Evolutionary conservation across 2,329 filamentous ascomycete species (phyloP).

Genomic region (Polychaeton citri): DNA sequence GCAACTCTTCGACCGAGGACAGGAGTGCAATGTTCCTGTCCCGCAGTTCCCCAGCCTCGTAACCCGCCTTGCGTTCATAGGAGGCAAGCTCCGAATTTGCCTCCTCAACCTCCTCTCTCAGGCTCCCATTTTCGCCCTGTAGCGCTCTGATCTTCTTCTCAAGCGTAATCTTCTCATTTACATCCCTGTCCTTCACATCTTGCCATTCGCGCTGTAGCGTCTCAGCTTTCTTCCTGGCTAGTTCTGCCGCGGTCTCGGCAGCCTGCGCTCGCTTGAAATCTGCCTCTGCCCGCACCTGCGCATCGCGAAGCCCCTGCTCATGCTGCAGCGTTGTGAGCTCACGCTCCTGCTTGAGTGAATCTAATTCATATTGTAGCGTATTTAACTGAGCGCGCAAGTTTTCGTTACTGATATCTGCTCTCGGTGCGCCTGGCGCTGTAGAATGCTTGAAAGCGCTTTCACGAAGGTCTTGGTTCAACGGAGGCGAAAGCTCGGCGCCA

Average conservation of each 20-base stretch:
- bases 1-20: constrained; percentile 43
- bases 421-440: constrained; percentile 9
- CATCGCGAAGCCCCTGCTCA: constrained; percentile 70
- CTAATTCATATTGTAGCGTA: constrained; percentile 74
- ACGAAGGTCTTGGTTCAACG: constrained; percentile 24
- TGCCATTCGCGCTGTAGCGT: constrained; percentile 40
- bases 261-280: constrained; percentile 57
- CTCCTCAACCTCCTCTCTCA: constrained; percentile 76
- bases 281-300: constrained; percentile 67
- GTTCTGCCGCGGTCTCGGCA: constrained; percentile 39
- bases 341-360: constrained; percentile 75
- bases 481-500: constrained; percentile 25
- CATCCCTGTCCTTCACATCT: constrained; percentile 38
- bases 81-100: constrained; percentile 60
- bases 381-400: constrained; percentile 82
- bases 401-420: constrained; percentile 43
- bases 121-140: constrained; percentile 56
- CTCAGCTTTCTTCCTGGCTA: constrained; percentile 42
- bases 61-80: constrained; percentile 51
- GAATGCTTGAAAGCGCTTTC: constrained; percentile 26
- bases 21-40: constrained; percentile 42
- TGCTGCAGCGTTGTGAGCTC: constrained; percentile 67
- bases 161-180: constrained; percentile 42
- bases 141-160: constrained; percentile 42
- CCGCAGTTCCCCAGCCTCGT: constrained; percentile 47